Evolutionary conservation across 2,329 filamentous ascomycete species (phyloP), one percentile per base, ranked within the genome.

Genomic region (Amylocarpus encephaloides): DNA sequence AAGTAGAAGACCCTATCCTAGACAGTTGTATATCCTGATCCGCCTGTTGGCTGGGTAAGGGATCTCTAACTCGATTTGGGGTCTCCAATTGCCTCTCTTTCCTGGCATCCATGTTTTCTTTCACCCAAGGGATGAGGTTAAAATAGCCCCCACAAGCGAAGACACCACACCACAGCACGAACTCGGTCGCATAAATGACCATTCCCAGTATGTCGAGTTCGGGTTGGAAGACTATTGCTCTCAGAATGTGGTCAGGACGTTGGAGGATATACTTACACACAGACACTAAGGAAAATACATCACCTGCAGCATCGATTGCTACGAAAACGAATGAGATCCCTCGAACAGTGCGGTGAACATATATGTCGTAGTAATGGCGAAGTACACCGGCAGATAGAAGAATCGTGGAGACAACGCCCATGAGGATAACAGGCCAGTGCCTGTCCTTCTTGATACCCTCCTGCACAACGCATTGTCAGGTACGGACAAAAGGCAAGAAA

Each of bases 281-380:
- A 0, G 83, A 84, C 2, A 83, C 63, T 0, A 88, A 68, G 0
- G 82, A 86, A 48, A 82, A 82, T 3, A 88, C 63, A 63, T 88
- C 84, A 0, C 84, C 84, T 0, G 79, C 71, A 0, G 83, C 84
- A 65, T 88, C 84, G 39, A 88, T 83, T 1, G 71, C 79, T 0
- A 86, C 82, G 56, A 88, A 88, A 2, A 86, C 69, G 64, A 88
- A 87, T 1, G 82, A 86, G 35, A 88, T 86, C 6, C 84, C 83
- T 12, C 82, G 73, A 1, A 86, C 83, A 0, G 82, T 85, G 6
- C 79, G 74, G 56, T 85, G 77, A 2, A 73, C 62, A 59, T 79
- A 86, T 18, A 88, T 86, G 54, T 88, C 83, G 71, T 76, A 79
- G 59, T 87, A 88, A 62, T 88, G 83, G 2, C 79, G 70, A 6